Evolutionary conservation across 306 rosid genomes (phyloP).

Genomic region (Trifolium dubium): DNA sequence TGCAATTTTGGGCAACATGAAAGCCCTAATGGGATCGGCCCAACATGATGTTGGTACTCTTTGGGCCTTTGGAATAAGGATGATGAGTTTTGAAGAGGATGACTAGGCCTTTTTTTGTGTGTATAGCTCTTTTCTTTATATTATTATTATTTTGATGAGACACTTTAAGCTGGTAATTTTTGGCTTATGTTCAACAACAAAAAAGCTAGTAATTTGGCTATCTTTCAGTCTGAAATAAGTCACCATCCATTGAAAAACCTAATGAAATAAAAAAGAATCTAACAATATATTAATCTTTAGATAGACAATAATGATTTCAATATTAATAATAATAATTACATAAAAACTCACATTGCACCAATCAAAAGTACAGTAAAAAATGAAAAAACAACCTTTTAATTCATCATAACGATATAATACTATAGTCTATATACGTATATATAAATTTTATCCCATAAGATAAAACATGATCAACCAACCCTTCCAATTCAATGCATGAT

Average conservation of each 20-base stretch:
- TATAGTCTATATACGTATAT: not conserved
- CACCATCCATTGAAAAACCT: not conserved
- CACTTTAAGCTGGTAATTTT: too few relatives aligned
- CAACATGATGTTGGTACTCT: not conserved
- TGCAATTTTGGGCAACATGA: too few relatives aligned
- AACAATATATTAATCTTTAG: not conserved
- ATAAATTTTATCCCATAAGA: slow-evolving; percentile 23
- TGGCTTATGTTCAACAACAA: too few relatives aligned
- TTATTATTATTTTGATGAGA: too few relatives aligned
- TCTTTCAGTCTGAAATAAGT: not conserved
- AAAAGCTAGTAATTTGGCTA: too few relatives aligned
- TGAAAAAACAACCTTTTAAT: too few relatives aligned
- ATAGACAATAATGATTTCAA: too few relatives aligned
- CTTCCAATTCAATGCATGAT: slow-evolving; percentile 37
- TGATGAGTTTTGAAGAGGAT: too few relatives aligned
- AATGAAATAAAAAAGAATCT: not conserved
- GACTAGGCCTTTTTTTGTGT: too few relatives aligned
- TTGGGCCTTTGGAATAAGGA: not conserved
- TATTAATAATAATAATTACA: not conserved
- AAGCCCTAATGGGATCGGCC: not conserved
- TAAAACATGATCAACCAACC: slow-evolving; percentile 32
- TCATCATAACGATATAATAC: too few relatives aligned
- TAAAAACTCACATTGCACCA: not conserved
- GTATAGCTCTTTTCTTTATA: too few relatives aligned
- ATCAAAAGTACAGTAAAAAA: not conserved